Evolutionary conservation across 345 rosid genomes (phyloP).

Genomic region (Moricandia arvensis): DNA sequence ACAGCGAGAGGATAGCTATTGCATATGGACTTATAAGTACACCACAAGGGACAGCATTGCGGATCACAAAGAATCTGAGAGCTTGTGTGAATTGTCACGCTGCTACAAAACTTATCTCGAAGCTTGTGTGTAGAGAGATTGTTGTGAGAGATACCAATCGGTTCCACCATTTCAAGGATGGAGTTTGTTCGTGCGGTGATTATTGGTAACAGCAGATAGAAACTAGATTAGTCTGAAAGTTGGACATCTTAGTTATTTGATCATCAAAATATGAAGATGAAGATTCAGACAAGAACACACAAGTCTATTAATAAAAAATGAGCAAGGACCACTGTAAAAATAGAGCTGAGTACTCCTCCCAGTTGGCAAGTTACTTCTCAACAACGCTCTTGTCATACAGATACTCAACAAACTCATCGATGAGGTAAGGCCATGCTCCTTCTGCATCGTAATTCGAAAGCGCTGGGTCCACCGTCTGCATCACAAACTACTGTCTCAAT

Average conservation of each 20-base stretch:
- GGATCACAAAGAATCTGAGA: constrained; percentile 62
- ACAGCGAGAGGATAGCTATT: constrained; percentile 68
- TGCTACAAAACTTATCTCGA: constrained; percentile 58
- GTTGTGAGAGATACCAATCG: constrained; percentile 65
- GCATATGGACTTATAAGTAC: constrained; percentile 69
- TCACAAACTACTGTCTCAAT: constrained; percentile 11
- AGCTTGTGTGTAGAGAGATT: constrained; percentile 57
- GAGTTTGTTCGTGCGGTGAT: constrained; percentile 54
- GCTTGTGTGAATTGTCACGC: constrained; percentile 67
- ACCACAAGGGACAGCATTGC: constrained; percentile 50
- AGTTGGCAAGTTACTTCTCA: constrained; percentile 32
- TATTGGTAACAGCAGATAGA: constrained; percentile 39
- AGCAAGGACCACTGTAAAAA: constrained; percentile 1
- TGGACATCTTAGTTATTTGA: constrained; percentile 25
- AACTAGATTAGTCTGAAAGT: constrained; percentile 20
- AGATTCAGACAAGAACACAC: constrained; percentile 25
- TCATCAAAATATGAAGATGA: constrained; percentile 19
- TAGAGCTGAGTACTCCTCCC: constrained; percentile 31
- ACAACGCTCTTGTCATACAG: constrained; percentile 61
- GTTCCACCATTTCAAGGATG: constrained; percentile 66
- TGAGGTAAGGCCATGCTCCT: constrained; percentile 98
- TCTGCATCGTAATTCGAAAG: constrained; percentile 83
- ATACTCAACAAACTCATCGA: constrained; percentile 96
- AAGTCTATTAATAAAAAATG: constrained; percentile 24
- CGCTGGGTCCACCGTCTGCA: constrained; percentile 63